Evolutionary conservation across 805 yeast species (phyloP).

Genomic region (Candida ponderosae): DNA sequence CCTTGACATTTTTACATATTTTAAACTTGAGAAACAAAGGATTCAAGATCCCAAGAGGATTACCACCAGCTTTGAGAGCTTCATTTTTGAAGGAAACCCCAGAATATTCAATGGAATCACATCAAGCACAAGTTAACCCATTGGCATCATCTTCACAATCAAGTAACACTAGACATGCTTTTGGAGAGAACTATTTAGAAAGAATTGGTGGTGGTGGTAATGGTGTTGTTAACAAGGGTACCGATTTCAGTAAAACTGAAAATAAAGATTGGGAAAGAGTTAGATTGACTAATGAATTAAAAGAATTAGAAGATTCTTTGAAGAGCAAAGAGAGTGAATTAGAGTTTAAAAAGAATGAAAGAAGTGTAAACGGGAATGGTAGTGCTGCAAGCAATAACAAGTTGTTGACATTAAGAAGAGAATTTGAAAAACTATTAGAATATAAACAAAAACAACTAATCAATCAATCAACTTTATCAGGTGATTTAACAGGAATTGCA

Average conservation of each 20-base stretch:
- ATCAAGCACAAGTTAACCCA: constrained; percentile 35
- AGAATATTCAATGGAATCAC: constrained; percentile 54
- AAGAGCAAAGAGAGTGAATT: constrained; percentile 45
- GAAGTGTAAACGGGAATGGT: constrained; percentile 14
- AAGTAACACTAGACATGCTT: constrained; percentile 26
- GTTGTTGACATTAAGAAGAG: constrained; percentile 39
- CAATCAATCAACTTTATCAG: constrained; percentile 21
- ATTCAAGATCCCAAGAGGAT: constrained; percentile 81
- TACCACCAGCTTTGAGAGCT: constrained; percentile 89
- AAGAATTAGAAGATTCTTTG: constrained; percentile 64
- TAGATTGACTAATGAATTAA: constrained; percentile 68
- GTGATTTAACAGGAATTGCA: constrained; percentile 42
- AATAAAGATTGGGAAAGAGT: constrained; percentile 95
- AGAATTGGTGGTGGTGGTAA: constrained; percentile 43
- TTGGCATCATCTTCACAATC: constrained; percentile 10
- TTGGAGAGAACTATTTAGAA: constrained; percentile 47
- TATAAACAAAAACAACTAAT: constrained; percentile 61
- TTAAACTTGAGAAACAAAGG: constrained; percentile 84
- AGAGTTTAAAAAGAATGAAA: constrained; percentile 26
- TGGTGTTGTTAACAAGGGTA: constrained; percentile 36
- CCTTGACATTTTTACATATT: constrained; percentile 81
- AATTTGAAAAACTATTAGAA: constrained; percentile 73
- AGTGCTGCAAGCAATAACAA: constrained; percentile 16
- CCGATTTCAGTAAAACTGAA: constrained; percentile 59
- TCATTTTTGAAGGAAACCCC: constrained; percentile 84